A percentile compares a stretch with the other conserved stretches of the same genome.
phyloP scores from a whole-genome alignment of 2,329 filamentous ascomycete genomes.

The Stachybotrys chartarum region DNA sequence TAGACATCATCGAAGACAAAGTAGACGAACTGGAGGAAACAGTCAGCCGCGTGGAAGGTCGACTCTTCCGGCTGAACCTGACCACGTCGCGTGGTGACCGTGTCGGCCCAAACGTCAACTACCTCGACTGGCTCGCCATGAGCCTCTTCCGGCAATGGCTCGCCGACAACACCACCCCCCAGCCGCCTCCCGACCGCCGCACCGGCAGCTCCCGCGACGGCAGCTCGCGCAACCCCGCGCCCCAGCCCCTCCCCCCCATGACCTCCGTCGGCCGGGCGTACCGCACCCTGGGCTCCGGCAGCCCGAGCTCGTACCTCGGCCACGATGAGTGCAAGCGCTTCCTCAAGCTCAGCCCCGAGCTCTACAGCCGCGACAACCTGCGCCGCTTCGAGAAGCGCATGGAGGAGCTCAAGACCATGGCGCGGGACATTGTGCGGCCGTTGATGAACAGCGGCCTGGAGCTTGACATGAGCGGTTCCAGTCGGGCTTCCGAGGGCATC shows the following conservation, averaged over 20 bases:
- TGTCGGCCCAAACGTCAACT: slow-evolving; percentile 70
- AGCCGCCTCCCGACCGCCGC: slow-evolving; percentile 32
- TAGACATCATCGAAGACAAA: slow-evolving; percentile 92
- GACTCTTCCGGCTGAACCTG: slow-evolving; percentile 73
- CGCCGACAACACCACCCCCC: slow-evolving; percentile 78
- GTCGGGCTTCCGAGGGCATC: slow-evolving; percentile 33
- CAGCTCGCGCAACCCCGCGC: slow-evolving; percentile 21
- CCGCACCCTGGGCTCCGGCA: slow-evolving; percentile 62
- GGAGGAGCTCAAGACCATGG: slow-evolving; percentile 81
- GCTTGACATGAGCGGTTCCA: slow-evolving; percentile 54
- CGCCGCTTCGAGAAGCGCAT: slow-evolving; percentile 78
- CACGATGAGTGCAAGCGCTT: slow-evolving; percentile 91
- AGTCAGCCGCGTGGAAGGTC: slow-evolving; percentile 71
- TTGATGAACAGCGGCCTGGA: slow-evolving; percentile 82
- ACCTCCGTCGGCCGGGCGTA: slow-evolving; percentile 66
- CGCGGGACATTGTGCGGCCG: slow-evolving; percentile 74
- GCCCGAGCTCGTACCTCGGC: slow-evolving; percentile 56
- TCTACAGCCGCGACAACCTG: slow-evolving; percentile 83
- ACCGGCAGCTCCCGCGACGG: slow-evolving; percentile 19
- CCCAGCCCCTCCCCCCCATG: slow-evolving; percentile 36
- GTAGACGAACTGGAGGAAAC: slow-evolving; percentile 84
- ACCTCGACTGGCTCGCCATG: slow-evolving; percentile 84
- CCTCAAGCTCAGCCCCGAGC: slow-evolving; percentile 71
- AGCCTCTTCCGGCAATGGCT: slow-evolving; percentile 89
- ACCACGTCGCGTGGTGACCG: slow-evolving; percentile 75